Evolutionary conservation across 2,329 filamentous ascomycete species (phyloP).

Genomic region (Neoscytalidium dimidiatum): DNA sequence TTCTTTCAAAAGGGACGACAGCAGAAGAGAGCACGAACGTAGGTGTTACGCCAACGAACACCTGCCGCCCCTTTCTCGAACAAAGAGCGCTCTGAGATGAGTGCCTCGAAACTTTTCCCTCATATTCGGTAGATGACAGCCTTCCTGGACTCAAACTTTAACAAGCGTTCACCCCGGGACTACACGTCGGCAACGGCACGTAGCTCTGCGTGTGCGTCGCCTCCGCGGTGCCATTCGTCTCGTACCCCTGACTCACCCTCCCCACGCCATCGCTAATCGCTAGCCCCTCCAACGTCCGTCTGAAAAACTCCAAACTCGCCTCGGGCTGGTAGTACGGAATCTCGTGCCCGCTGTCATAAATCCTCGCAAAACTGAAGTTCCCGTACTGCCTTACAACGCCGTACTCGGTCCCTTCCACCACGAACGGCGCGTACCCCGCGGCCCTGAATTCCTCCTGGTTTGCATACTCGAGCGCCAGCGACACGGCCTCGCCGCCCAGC

Average conservation of each 20-base stretch:
- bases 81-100: no score
- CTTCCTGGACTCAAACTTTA: no score
- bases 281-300: not conserved
- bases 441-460: slow-evolving; percentile 55
- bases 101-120: no score
- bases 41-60: no score
- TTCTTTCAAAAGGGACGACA: no score
- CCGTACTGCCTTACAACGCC: slow-evolving; percentile 75
- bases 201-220: slow-evolving; percentile 12
- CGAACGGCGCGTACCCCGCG: slow-evolving; percentile 71
- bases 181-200: slow-evolving; percentile 14
- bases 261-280: not conserved
- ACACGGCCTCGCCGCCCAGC: slow-evolving; percentile 74
- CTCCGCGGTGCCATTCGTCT: slow-evolving; percentile 10
- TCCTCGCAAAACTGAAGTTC: slow-evolving; percentile 58
- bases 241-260: not conserved
- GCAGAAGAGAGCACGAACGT: no score
- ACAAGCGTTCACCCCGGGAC: slow-evolving; percentile 1
- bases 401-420: slow-evolving; percentile 60
- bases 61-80: no score
- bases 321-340: slow-evolving; percentile 47
- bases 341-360: slow-evolving; percentile 57
- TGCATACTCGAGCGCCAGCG: slow-evolving; percentile 50
- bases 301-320: slow-evolving; percentile 21
- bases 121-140: no score